These are phyloP conservation scores for Blastomyces emzantsi DNA, from an alignment of 2,329 filamentous ascomycete species.

Conservation along the genomic window DNA sequence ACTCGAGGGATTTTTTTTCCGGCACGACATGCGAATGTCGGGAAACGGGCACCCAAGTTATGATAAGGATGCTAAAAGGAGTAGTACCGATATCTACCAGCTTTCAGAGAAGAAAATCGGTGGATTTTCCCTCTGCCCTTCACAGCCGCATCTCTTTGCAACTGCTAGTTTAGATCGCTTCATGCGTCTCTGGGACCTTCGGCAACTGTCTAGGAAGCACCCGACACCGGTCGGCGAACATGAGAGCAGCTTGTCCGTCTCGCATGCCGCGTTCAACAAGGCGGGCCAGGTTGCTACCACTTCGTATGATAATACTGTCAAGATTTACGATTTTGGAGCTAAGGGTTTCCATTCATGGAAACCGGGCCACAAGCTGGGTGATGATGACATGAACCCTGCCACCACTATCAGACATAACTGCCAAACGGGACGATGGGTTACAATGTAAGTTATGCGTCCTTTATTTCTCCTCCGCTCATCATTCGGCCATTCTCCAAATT, in stretches of 20 bases:
- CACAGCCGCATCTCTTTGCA: slow-evolving; percentile 70
- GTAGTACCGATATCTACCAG: slow-evolving; percentile 58
- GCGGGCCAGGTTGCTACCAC: slow-evolving; percentile 82
- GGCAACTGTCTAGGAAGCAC: slow-evolving; percentile 57
- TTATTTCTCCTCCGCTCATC: slow-evolving; percentile 1
- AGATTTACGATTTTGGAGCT: slow-evolving; percentile 69
- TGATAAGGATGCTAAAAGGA: slow-evolving; percentile 26
- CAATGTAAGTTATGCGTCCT: slow-evolving; percentile 49
- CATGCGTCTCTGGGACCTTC: slow-evolving; percentile 84
- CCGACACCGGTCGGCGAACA: slow-evolving; percentile 74
- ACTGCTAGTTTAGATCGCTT: slow-evolving; percentile 86
- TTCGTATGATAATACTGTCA: slow-evolving; percentile 90
- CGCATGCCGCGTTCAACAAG: slow-evolving; percentile 81
- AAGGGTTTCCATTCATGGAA: slow-evolving; percentile 52
- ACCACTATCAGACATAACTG: slow-evolving; percentile 77
- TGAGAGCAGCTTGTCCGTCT: slow-evolving; percentile 72
- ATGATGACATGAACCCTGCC: slow-evolving; percentile 58
- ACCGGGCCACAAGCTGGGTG: slow-evolving; percentile 48
- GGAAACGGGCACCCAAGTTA: slow-evolving; percentile 2
- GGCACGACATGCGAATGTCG: slow-evolving; percentile 63
- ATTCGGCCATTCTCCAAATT: not conserved
- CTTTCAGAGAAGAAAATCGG: slow-evolving; percentile 92
- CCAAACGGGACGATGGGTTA: slow-evolving; percentile 91
- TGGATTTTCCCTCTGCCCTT: slow-evolving; percentile 76
- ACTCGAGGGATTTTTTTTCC: slow-evolving; percentile 67